Conservation (phyloP, 2,329 filamentous ascomycete species). For the Colletotrichum cordylinicola region DNA sequence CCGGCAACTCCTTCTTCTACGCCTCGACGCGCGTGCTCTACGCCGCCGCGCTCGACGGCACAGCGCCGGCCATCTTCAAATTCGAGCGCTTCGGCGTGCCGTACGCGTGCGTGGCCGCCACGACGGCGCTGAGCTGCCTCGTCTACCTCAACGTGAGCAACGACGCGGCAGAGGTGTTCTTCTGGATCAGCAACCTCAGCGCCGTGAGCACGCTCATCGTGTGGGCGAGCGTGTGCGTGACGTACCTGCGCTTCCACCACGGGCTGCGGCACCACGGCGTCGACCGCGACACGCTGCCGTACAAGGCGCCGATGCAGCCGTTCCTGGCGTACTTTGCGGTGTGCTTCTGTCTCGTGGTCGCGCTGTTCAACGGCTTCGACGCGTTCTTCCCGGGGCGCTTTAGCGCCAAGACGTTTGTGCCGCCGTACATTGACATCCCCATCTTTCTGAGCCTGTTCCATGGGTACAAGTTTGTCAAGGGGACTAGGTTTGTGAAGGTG, state of each 20-base stretch:
- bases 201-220: constrained; percentile 75
- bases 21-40: constrained; percentile 65
- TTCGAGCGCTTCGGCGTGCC: constrained; percentile 47
- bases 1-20: constrained; percentile 70
- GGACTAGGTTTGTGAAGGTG: constrained; percentile 52
- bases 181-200: constrained; percentile 59
- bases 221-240: constrained; percentile 71
- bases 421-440: constrained; percentile 72
- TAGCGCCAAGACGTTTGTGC: constrained; percentile 61
- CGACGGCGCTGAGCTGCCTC: constrained; percentile 65
- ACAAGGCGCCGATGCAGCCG: constrained; percentile 70
- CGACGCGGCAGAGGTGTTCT: constrained; percentile 46
- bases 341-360: constrained; percentile 66
- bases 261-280: constrained; percentile 71
- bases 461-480: constrained; percentile 72
- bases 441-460: constrained; percentile 69
- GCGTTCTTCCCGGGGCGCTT: constrained; percentile 68
- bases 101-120: constrained; percentile 30
- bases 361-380: constrained; percentile 75
- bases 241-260: constrained; percentile 73
- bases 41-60: constrained; percentile 63
- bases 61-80: constrained; percentile 62
- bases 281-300: constrained; percentile 67
- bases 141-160: constrained; percentile 68
- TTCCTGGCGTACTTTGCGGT: constrained; percentile 71